Percentiles rank a stretch among this genome's conserved stretches.
phyloP scores from a whole-genome alignment of 176 grass and related monocot genomes.

The Avena eriantha region DNA sequence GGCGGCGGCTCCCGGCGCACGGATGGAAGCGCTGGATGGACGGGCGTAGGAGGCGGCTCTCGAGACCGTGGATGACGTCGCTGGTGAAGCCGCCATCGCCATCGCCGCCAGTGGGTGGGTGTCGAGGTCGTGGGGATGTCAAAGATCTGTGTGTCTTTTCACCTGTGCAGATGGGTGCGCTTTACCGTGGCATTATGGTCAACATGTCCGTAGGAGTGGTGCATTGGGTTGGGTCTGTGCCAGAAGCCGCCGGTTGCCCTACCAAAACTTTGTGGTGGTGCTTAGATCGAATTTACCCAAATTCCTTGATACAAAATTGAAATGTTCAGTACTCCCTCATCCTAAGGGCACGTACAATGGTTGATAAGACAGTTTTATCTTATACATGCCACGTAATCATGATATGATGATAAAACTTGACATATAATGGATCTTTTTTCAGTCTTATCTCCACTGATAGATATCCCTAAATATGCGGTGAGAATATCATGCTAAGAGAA shows the following conservation, averaged over 20 bases:
- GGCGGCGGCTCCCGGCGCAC: conserved; percentile 24
- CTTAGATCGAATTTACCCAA: neutral
- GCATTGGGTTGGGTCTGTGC: neutral
- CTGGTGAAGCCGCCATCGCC: conserved; percentile 50
- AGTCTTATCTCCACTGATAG: too few species aligned
- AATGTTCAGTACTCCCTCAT: too few species aligned
- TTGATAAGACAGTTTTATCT: too few species aligned
- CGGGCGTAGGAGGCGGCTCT: conserved; percentile 37
- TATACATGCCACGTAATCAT: too few species aligned
- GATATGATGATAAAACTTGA: too few species aligned
- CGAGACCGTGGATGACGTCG: conserved; percentile 35
- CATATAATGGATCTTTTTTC: too few species aligned
- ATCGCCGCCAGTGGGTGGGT: conserved; percentile 8
- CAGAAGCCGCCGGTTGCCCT: neutral
- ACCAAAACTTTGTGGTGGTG: neutral
- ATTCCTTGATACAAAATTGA: neutral
- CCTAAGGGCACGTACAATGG: too few species aligned
- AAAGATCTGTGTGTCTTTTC: neutral
- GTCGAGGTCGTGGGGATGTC: conserved; percentile 23
- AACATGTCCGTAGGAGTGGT: neutral
- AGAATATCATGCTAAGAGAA: too few species aligned
- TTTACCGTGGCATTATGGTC: conserved; percentile 8
- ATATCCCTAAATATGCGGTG: too few species aligned
- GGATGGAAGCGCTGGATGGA: conserved; percentile 19
- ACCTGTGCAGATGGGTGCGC: neutral